Evolutionary conservation across 2,329 filamentous ascomycete species (phyloP).

Genomic region (Penicillium sp.): DNA sequence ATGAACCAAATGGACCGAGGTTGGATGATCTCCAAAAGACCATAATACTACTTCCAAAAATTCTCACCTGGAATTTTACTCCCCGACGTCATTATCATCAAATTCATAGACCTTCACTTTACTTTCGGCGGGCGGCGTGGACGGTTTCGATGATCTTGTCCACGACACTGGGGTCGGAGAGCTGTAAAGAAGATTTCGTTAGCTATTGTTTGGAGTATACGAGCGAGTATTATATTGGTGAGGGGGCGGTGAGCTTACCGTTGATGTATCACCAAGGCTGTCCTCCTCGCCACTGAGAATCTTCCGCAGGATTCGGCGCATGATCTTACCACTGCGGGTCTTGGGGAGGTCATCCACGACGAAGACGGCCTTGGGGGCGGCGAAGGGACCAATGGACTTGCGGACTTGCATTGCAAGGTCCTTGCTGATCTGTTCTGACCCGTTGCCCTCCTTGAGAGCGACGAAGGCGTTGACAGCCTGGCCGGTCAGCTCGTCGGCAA

Average conservation of each 20-base stretch:
- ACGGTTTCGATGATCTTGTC: slow-evolving; percentile 84
- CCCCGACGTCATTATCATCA: slow-evolving; percentile 24
- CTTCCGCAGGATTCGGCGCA: slow-evolving; percentile 95
- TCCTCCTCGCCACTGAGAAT: slow-evolving; percentile 96
- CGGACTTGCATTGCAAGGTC: slow-evolving; percentile 92
- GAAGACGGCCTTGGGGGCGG: slow-evolving; percentile 89
- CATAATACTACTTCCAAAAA: neutral
- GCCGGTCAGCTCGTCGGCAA: slow-evolving; percentile 88
- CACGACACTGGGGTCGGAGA: slow-evolving; percentile 87
- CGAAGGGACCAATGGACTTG: slow-evolving; percentile 96
- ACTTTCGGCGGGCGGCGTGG: slow-evolving; percentile 50
- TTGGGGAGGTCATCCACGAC: slow-evolving; percentile 93
- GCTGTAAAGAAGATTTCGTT: slow-evolving; percentile 46
- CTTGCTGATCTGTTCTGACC: slow-evolving; percentile 78
- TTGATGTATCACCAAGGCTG: slow-evolving; percentile 88
- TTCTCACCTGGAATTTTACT: slow-evolving; percentile 12
- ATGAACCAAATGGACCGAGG: neutral
- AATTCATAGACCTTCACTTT: slow-evolving; percentile 17
- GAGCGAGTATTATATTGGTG: neutral
- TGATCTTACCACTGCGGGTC: slow-evolving; percentile 97
- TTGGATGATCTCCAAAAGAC: neutral
- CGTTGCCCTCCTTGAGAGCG: slow-evolving; percentile 79
- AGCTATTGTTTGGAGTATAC: slow-evolving; percentile 1
- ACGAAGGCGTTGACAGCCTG: slow-evolving; percentile 98
- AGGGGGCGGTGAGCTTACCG: slow-evolving; percentile 57